Evolutionary conservation across 768 basidiomycete species (phyloP).

Genomic region (Galerina sulciceps): DNA sequence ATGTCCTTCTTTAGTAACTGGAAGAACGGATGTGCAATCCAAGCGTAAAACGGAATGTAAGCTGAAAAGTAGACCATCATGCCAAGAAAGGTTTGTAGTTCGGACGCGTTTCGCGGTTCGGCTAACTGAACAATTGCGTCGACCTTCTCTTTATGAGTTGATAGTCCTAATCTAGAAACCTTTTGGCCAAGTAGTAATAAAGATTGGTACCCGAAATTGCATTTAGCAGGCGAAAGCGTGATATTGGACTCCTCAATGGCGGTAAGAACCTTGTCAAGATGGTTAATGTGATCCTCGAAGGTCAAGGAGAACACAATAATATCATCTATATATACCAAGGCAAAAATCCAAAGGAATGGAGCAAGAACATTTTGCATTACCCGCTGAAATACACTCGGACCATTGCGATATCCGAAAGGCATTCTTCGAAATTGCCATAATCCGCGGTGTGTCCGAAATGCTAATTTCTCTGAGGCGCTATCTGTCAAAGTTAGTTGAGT

Average conservation of each 20-base stretch:
- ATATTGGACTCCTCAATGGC: slow-evolving; percentile 31
- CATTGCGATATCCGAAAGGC: slow-evolving; percentile 42
- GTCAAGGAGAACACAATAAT: slow-evolving; percentile 37
- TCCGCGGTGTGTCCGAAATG: slow-evolving; percentile 42
- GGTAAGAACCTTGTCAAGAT: slow-evolving; percentile 33
- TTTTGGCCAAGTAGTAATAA: slow-evolving; percentile 34
- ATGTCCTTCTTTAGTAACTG: slow-evolving; percentile 31
- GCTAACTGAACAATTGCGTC: too few relatives aligned
- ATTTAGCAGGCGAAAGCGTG: slow-evolving; percentile 38
- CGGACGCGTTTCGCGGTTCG: too few relatives aligned
- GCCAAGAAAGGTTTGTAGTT: too few relatives aligned
- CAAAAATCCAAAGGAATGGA: slow-evolving; percentile 41
- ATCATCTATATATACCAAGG: slow-evolving; percentile 46
- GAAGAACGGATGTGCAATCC: slow-evolving; percentile 46
- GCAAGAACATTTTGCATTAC: slow-evolving; percentile 41
- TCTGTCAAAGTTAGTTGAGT: slow-evolving; percentile 32
- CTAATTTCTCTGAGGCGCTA: slow-evolving; percentile 28
- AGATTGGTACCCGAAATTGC: slow-evolving; percentile 35
- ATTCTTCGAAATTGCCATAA: slow-evolving; percentile 44
- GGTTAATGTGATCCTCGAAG: slow-evolving; percentile 32
- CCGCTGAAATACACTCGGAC: slow-evolving; percentile 44
- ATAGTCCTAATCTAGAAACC: too few relatives aligned
- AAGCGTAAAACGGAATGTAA: too few relatives aligned
- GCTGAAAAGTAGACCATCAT: too few relatives aligned
- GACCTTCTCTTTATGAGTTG: too few relatives aligned